Conservation (phyloP, 352 stramenopile genomes). For the Pythium plurisporium region DNA sequence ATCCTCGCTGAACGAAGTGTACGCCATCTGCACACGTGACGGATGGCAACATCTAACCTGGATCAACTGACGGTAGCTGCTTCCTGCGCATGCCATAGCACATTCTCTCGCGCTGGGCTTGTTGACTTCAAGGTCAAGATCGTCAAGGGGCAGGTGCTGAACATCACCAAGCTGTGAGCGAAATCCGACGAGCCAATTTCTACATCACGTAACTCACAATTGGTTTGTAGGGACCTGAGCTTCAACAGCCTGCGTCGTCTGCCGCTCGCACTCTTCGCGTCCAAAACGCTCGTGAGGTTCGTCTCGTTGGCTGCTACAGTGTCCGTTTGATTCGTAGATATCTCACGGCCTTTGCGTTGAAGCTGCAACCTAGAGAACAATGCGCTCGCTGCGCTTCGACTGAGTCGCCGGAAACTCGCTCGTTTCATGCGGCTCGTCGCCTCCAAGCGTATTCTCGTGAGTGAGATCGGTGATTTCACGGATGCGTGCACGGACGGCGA, state of each 20-base stretch:
- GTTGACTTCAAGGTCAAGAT: conserved; percentile 4
- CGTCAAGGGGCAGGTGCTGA: conserved; percentile 3
- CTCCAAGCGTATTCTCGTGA: conserved; percentile 7
- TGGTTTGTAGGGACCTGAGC: conserved; percentile 3
- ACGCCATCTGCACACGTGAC: neutral
- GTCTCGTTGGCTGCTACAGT: neutral
- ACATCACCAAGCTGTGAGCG: conserved; percentile 16
- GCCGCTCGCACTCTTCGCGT: conserved; percentile 6
- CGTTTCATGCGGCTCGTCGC: conserved; percentile 15
- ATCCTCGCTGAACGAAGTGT: conserved; percentile 10
- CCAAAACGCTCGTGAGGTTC: neutral
- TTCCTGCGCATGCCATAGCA: no score
- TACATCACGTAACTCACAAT: neutral
- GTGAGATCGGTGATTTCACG: conserved; percentile 11
- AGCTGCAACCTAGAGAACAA: conserved; percentile 9
- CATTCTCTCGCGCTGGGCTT: conserved; percentile 10
- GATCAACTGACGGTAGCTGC: no score
- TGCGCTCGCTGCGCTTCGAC: conserved; percentile 1
- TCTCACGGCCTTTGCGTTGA: neutral
- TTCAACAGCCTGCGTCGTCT: conserved; percentile 13
- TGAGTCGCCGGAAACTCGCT: conserved; percentile 13
- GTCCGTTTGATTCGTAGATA: neutral
- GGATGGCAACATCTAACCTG: neutral
- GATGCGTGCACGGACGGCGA: conserved; percentile 13
- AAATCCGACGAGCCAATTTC: no score